Evolutionary conservation across 2,329 filamentous ascomycete species (phyloP), one percentile per base, ranked within the genome.

Genomic region (Mycosphaerella sp.): DNA sequence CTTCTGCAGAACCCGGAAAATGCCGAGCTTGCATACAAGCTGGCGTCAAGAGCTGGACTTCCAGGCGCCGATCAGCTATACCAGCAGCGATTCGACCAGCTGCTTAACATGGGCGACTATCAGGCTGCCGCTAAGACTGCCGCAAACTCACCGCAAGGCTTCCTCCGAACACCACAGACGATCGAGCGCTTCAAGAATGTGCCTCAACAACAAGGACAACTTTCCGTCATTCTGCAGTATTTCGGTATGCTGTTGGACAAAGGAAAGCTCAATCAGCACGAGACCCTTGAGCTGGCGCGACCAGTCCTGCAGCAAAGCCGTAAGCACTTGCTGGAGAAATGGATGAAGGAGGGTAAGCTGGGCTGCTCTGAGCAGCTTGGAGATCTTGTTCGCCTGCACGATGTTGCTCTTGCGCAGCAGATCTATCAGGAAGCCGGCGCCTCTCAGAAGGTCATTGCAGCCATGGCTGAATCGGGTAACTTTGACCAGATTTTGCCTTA

Each of bases 231-330:
- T 53, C 78, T 98, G 47, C 93, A 97, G 68, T 98, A 98, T 73
- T 98, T 98, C 62, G 93, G 93, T 56, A 89, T 96, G 81, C 79
- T 98, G 39, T 79, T 98, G 30, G 94, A 98, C 69, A 96, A 98
- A 79, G 91, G 93, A 52, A 81, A 81, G 25, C 76, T 98, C 41
- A 98, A 98, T 74, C 84, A 85, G 67, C 87, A 95, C 59, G 93
- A 98, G 73, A 95, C 90, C 41, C 76, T 98, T 35, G 93, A 98
- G 74, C 79, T 98, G 55, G 90, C 93, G 8, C 84, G 89, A 60
- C 93, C 93, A 16, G 93, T 98, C 16, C 79, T 98, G 52, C 83
- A 86, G 50, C 93, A 98, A 71, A 93, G 90, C 70, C 84, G 93
- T 59, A 97, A 96, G 74, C 89, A 97, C 66, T 76, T 98, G 21